phyloP scores from a whole-genome alignment of 495 filamentous ascomycete genomes.

The Bathelium albidoporum region DNA sequence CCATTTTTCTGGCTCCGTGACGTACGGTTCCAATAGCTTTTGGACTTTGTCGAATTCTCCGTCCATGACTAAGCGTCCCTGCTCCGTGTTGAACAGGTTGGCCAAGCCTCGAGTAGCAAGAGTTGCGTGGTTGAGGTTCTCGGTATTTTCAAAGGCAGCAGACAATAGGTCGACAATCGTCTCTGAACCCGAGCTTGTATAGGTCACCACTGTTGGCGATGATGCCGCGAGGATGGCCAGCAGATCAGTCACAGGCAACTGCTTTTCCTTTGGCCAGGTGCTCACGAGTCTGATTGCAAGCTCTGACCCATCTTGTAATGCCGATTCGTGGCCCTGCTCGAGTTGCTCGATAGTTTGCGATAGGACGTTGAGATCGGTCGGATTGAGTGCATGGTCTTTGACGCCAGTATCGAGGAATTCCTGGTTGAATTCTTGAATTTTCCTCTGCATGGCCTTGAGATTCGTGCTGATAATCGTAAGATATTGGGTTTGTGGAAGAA shows the following conservation, averaged over 20 bases:
- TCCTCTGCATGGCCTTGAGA: conserved; percentile 56
- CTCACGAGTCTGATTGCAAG: conserved; percentile 49
- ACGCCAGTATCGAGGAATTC: conserved; percentile 54
- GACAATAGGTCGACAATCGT: conserved; percentile 46
- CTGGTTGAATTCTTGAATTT: conserved; percentile 61
- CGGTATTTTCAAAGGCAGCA: conserved; percentile 46
- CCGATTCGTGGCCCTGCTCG: conserved; percentile 22
- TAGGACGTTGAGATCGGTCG: conserved; percentile 53
- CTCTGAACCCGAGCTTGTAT: conserved; percentile 32
- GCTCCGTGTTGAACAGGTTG: conserved; percentile 74
- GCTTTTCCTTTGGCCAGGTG: conserved; percentile 63
- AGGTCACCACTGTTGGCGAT: conserved; percentile 48
- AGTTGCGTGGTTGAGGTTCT: conserved; percentile 67
- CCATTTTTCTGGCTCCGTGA: conserved; percentile 36
- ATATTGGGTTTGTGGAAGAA: conserved; percentile 75
- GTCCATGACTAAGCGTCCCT: conserved; percentile 55
- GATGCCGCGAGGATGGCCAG: conserved; percentile 67
- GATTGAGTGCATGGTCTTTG: conserved; percentile 65
- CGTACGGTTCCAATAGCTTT: conserved; percentile 23
- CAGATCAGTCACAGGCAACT: conserved; percentile 77
- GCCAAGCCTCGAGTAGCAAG: conserved; percentile 68
- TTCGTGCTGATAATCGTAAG: conserved; percentile 58
- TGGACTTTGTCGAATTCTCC: conserved; percentile 43
- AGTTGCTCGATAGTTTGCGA: conserved; percentile 45
- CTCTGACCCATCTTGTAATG: not conserved